Conservation (phyloP, 2,329 filamentous ascomycete species). For the Aspergillus aculeatus region DNA sequence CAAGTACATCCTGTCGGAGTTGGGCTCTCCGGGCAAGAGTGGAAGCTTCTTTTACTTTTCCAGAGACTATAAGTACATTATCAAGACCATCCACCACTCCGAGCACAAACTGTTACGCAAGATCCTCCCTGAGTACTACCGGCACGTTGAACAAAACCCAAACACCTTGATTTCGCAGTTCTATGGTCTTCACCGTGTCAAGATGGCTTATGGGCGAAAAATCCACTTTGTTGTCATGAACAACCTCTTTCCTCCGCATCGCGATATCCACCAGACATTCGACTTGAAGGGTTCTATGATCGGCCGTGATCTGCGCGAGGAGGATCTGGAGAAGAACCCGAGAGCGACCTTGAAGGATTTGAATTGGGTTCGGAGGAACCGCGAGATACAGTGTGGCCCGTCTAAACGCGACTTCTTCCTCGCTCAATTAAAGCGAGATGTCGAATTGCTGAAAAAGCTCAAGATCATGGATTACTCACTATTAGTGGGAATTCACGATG, state of each 20-base stretch:
- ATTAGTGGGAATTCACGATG: constrained; percentile 88
- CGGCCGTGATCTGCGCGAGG: constrained; percentile 85
- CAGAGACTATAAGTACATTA: constrained; percentile 99
- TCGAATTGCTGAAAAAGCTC: constrained; percentile 77
- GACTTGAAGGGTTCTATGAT: constrained; percentile 96
- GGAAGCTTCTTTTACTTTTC: constrained; percentile 99
- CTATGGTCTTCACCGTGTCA: constrained; percentile 94
- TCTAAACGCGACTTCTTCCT: constrained; percentile 86
- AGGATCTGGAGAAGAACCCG: constrained; percentile 83
- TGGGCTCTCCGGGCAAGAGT: constrained; percentile 95
- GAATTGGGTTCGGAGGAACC: constrained; percentile 87
- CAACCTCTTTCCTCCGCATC: constrained; percentile 94
- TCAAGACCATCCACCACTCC: constrained; percentile 97
- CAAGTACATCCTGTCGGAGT: constrained; percentile 96
- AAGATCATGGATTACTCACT: constrained; percentile 99
- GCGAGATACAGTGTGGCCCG: constrained; percentile 83
- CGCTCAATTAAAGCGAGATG: constrained; percentile 83
- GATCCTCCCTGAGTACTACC: constrained; percentile 80
- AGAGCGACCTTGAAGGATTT: constrained; percentile 92
- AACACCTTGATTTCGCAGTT: constrained; percentile 98
- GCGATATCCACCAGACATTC: constrained; percentile 95
- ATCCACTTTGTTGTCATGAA: constrained; percentile 99
- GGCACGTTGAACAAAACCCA: constrained; percentile 87
- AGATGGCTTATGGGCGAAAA: constrained; percentile 96
- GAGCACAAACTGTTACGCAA: constrained; percentile 59